phyloP scores from a whole-genome alignment of 768 basidiomycete genomes.

The Tremella mesenterica region DNA sequence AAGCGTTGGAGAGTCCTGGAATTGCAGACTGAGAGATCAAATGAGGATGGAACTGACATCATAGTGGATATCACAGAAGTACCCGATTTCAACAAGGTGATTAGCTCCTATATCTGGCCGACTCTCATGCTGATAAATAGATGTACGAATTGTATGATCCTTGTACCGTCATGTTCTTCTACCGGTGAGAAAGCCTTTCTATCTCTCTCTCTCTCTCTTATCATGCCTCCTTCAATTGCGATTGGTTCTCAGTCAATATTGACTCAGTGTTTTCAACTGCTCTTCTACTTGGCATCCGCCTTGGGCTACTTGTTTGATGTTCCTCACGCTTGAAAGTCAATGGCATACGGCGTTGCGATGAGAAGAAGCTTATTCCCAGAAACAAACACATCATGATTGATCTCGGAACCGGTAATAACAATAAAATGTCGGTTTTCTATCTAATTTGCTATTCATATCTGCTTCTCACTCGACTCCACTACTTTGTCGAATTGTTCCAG shows the following conservation, averaged over 20 bases:
- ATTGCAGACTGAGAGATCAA: neutral
- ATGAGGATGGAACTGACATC: slow-evolving; percentile 9
- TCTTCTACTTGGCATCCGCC: too few relatives aligned
- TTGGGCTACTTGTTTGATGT: too few relatives aligned
- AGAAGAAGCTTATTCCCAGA: slow-evolving; percentile 46
- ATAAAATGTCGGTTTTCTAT: slow-evolving; percentile 98
- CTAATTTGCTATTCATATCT: slow-evolving; percentile 17
- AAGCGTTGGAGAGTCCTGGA: neutral
- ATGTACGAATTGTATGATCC: slow-evolving; percentile 99
- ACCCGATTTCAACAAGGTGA: slow-evolving; percentile 95
- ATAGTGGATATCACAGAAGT: slow-evolving; percentile 84
- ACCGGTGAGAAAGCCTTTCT: slow-evolving; percentile 76
- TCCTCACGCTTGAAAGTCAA: too few relatives aligned
- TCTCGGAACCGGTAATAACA: slow-evolving; percentile 98
- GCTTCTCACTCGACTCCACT: neutral
- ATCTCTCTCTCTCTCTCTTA: too few relatives aligned
- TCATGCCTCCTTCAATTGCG: too few relatives aligned
- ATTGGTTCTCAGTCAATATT: neutral
- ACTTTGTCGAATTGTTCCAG: neutral
- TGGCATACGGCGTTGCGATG: neutral
- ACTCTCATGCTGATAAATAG: slow-evolving; percentile 46
- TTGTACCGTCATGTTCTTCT: slow-evolving; percentile 96
- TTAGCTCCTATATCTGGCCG: slow-evolving; percentile 17
- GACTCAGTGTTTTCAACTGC: too few relatives aligned
- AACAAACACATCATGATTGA: slow-evolving; percentile 99